Percentiles rank a stretch among this genome's conserved stretches.
Conservation (phyloP, 768 basidiomycete genomes). For the Trametopsis cervina region DNA sequence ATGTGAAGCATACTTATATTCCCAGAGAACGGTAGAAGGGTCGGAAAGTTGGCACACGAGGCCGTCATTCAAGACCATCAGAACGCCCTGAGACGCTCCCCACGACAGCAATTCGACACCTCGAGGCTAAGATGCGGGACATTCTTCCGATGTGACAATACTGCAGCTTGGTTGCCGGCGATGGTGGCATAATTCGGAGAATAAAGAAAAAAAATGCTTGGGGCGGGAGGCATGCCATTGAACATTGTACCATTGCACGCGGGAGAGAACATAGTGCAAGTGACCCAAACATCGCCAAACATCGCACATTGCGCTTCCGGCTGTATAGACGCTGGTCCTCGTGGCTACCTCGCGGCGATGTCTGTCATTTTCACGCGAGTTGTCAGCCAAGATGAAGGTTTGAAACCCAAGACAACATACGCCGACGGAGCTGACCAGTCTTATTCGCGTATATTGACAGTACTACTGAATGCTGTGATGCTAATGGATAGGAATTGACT, state of each 20-base stretch:
- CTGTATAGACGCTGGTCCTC: too few species aligned
- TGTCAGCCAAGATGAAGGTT: too few species aligned
- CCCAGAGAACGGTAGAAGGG: neutral
- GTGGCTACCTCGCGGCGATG: too few species aligned
- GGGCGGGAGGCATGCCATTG: too few species aligned
- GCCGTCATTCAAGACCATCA: slow-evolving; percentile 8
- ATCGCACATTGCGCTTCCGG: too few species aligned
- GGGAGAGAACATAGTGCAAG: too few species aligned
- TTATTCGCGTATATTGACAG: neutral
- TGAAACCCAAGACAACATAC: too few species aligned
- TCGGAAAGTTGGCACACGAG: slow-evolving; percentile 10
- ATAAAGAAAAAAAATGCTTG: neutral
- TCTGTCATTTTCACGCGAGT: too few species aligned
- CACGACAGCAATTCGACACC: neutral
- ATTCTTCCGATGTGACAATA: neutral
- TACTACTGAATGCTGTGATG: neutral
- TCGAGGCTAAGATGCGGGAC: neutral
- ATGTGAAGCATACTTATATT: neutral
- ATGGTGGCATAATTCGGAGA: neutral
- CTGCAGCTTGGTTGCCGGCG: neutral
- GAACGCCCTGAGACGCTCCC: slow-evolving; percentile 1
- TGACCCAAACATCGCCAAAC: too few species aligned
- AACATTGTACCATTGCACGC: too few species aligned
- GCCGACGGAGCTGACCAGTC: too few species aligned
- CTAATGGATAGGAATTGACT: neutral